A percentile compares a stretch with the other conserved stretches of the same genome.
phyloP scores from a whole-genome alignment of 73 alveolate genomes.

The Stentor roeselii region DNA sequence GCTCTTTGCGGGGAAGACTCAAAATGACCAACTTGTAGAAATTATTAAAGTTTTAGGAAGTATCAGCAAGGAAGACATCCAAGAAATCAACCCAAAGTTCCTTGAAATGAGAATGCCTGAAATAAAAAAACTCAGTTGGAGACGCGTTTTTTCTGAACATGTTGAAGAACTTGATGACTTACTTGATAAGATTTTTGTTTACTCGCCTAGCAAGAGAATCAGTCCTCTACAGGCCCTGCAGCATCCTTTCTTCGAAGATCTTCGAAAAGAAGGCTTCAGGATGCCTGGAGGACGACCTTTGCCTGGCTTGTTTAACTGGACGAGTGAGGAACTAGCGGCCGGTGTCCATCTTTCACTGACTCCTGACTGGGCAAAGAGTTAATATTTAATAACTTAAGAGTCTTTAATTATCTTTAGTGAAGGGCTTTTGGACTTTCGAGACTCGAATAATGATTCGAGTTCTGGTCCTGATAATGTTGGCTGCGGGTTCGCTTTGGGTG shows the following conservation, averaged over 20 bases:
- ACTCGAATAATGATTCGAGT: too few species aligned
- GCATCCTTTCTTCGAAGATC: constrained; percentile 63
- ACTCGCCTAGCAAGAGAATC: constrained; percentile 59
- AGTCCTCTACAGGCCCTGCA: constrained; percentile 62
- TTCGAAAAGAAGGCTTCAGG: constrained; percentile 37
- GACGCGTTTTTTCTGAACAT: constrained; percentile 28
- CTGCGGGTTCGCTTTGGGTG: too few species aligned
- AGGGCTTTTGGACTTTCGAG: too few species aligned
- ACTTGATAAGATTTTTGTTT: constrained; percentile 52
- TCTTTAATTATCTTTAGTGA: too few species aligned
- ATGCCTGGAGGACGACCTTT: constrained; percentile 47
- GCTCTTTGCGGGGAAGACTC: constrained; percentile 64
- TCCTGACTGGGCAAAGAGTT: too few species aligned
- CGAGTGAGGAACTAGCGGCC: too few species aligned
- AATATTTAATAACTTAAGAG: too few species aligned
- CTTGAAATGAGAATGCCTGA: constrained; percentile 38
- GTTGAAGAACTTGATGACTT: constrained; percentile 60
- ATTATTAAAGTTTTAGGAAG: constrained; percentile 77
- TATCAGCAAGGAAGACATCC: constrained; percentile 51
- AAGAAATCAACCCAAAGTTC: constrained; percentile 30
- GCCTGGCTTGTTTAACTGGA: constrained; percentile 48
- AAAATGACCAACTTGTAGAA: constrained; percentile 67
- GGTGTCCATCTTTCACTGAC: too few species aligned
- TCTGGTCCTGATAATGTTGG: too few species aligned
- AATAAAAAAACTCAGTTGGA: too few species aligned